A percentile compares a stretch with the other conserved stretches of the same genome.
These are phyloP conservation scores for Anthoceros angustus DNA, from an alignment of 225 moss, liverwort and hornwort genomes.

Conservation along the genomic window DNA sequence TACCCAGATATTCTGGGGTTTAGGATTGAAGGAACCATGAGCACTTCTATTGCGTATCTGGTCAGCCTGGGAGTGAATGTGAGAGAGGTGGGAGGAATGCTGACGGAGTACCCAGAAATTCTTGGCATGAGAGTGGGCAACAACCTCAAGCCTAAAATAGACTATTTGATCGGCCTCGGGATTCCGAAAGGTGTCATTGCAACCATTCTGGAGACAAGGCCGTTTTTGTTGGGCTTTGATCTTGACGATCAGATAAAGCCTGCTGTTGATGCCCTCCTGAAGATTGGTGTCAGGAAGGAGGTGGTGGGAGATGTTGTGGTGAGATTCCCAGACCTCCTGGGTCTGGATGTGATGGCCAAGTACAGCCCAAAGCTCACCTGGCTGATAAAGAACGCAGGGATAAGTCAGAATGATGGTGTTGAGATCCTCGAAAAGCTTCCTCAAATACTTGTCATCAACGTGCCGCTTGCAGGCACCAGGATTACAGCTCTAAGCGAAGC, in stretches of 20 bases:
- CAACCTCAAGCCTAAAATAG: slow-evolving; percentile 76
- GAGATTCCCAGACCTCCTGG: slow-evolving; percentile 70
- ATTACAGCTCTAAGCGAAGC: slow-evolving; percentile 43
- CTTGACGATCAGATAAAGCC: slow-evolving; percentile 52
- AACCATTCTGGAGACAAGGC: slow-evolving; percentile 80
- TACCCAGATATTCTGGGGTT: slow-evolving; percentile 75
- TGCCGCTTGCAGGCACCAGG: slow-evolving; percentile 52
- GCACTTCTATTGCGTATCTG: slow-evolving; percentile 89
- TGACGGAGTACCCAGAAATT: slow-evolving; percentile 90
- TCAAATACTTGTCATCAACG: slow-evolving; percentile 65
- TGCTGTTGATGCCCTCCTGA: slow-evolving; percentile 45
- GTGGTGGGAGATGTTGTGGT: slow-evolving; percentile 41
- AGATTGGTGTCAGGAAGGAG: slow-evolving; percentile 56
- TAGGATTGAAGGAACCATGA: slow-evolving; percentile 95
- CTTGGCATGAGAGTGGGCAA: slow-evolving; percentile 93
- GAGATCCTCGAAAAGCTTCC: slow-evolving; percentile 68
- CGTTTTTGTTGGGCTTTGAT: slow-evolving; percentile 62
- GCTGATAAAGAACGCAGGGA: slow-evolving; percentile 58
- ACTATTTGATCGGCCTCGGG: slow-evolving; percentile 50
- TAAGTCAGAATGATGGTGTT: slow-evolving; percentile 38
- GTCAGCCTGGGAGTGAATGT: slow-evolving; percentile 75
- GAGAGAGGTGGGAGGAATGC: slow-evolving; percentile 65
- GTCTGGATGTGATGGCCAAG: slow-evolving; percentile 50
- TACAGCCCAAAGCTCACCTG: slow-evolving; percentile 56
- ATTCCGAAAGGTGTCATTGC: slow-evolving; percentile 63